Evolutionary conservation across 768 basidiomycete species (phyloP).

Genomic region (Pisolithus microcarpus): DNA sequence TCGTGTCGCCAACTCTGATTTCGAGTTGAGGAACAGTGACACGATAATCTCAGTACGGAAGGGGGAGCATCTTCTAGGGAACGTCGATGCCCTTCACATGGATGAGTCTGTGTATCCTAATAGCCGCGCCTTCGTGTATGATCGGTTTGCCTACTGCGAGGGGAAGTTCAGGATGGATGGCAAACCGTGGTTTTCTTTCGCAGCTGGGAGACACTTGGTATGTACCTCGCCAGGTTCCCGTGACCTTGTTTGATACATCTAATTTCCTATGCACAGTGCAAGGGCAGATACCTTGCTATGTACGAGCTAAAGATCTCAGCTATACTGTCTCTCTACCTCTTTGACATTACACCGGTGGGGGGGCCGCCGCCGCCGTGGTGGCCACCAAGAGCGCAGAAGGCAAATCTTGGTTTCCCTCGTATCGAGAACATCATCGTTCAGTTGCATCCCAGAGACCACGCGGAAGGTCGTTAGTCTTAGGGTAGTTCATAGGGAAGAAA

Average conservation of each 20-base stretch:
- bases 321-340: neutral
- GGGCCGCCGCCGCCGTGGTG: neutral
- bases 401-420: neutral
- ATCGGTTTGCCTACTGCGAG: conserved; percentile 15
- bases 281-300: neutral
- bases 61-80: conserved; percentile 16
- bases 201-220: conserved; percentile 14
- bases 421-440: neutral
- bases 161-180: conserved; percentile 10
- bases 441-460: neutral
- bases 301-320: neutral
- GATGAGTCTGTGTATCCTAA: conserved; percentile 9
- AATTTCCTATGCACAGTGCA: neutral
- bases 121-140: conserved; percentile 11
- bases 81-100: conserved; percentile 17
- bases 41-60: conserved; percentile 12
- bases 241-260: neutral
- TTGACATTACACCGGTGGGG: neutral
- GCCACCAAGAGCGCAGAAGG: neutral
- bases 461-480: neutral
- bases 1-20: conserved; percentile 13
- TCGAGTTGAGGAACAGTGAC: conserved; percentile 9
- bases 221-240: neutral
- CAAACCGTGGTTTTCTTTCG: conserved; percentile 12
- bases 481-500: no score